Conservation (phyloP, 164 flowering plant genomes). For the Litsea cubeba region DNA sequence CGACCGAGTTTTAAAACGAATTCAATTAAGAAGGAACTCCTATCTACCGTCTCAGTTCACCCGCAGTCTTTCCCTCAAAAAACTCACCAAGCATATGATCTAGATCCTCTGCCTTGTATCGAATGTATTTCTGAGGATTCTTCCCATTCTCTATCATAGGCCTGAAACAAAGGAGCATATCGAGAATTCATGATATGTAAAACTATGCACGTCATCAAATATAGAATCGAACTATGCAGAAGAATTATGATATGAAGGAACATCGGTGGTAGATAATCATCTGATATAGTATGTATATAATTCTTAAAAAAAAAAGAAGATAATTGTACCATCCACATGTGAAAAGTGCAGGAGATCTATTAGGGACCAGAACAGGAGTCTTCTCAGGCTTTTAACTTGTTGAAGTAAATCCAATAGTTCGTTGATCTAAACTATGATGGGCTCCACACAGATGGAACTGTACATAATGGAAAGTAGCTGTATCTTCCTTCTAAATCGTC, state of each 20-base stretch:
- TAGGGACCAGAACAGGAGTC: neutral
- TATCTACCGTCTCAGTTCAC: slow-evolving; percentile 54
- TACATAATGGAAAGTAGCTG: neutral
- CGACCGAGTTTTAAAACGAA: too few relatives aligned
- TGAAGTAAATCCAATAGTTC: neutral
- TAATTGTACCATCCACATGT: neutral
- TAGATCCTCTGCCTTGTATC: slow-evolving; percentile 70
- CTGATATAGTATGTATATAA: too few relatives aligned
- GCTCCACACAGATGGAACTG: neutral
- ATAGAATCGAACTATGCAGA: neutral
- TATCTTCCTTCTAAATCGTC: neutral
- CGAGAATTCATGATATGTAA: neutral
- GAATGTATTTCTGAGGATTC: slow-evolving; percentile 80
- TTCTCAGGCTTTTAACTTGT: neutral
- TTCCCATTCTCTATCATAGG: slow-evolving; percentile 76
- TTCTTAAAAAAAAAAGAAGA: too few relatives aligned
- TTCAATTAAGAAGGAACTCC: neutral
- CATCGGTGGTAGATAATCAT: too few relatives aligned
- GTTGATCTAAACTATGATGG: neutral
- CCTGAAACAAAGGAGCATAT: slow-evolving; percentile 30
- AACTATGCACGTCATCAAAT: neutral
- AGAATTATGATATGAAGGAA: neutral
- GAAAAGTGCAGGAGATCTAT: neutral
- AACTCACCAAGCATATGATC: slow-evolving; percentile 87
- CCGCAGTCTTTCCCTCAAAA: slow-evolving; percentile 81